Conservation (phyloP, 441 rosid species). For the Adansonia rubrostipa region DNA sequence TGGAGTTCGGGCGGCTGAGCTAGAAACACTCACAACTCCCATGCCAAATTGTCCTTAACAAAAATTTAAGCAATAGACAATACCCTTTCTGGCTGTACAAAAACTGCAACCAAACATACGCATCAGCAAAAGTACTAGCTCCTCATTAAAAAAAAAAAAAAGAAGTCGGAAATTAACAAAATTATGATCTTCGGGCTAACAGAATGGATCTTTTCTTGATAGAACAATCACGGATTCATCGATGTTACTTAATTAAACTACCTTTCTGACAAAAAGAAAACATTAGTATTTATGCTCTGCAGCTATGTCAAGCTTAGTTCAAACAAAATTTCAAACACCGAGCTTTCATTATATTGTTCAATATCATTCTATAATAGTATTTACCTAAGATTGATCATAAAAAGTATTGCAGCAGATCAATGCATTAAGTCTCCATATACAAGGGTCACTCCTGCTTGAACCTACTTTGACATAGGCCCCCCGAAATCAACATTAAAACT, state of each 20-base stretch:
- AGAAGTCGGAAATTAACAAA: not conserved
- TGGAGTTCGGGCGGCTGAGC: conserved; percentile 75
- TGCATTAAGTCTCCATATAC: too few relatives aligned
- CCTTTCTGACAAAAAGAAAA: not conserved
- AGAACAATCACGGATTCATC: conserved; percentile 8
- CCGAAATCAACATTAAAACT: not conserved
- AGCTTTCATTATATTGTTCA: not conserved
- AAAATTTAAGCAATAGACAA: not conserved
- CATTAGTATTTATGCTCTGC: not conserved
- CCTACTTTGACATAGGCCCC: not conserved
- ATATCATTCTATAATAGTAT: not conserved
- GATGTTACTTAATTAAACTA: not conserved
- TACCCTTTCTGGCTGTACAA: conserved; percentile 24
- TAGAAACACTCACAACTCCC: conserved; percentile 88
- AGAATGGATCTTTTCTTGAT: not conserved
- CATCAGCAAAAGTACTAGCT: not conserved
- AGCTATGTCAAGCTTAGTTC: not conserved
- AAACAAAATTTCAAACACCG: not conserved
- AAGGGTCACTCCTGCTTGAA: too few relatives aligned
- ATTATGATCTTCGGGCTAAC: not conserved
- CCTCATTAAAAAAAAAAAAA: not conserved
- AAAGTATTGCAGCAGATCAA: too few relatives aligned
- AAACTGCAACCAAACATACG: conserved; percentile 39
- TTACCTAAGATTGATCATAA: not conserved
- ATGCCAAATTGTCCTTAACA: conserved; percentile 43